Conservation (phyloP, 2,329 filamentous ascomycete genomes). For the Sclerotinia glacialis region DNA sequence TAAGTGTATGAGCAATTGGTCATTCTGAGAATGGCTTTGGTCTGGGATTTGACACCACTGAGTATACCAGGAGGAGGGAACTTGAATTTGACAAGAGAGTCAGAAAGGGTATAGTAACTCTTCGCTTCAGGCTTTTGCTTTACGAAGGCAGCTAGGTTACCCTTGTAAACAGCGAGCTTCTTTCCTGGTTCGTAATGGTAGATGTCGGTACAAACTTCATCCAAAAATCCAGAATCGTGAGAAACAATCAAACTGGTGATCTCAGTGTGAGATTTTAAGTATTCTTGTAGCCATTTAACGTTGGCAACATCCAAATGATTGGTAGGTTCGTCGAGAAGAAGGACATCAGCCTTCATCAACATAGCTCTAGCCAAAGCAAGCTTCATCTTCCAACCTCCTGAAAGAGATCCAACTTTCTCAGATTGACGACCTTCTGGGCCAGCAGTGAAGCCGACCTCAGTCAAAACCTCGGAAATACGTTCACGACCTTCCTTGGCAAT, state of each 20-base stretch:
- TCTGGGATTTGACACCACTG: conserved; percentile 91
- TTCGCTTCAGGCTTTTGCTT: conserved; percentile 88
- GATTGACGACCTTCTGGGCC: conserved; percentile 86
- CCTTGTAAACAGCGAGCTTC: conserved; percentile 85
- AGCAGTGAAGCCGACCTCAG: conserved; percentile 89
- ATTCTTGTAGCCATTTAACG: conserved; percentile 92
- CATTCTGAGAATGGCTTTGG: conserved; percentile 94
- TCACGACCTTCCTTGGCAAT: conserved; percentile 76
- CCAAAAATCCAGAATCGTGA: conserved; percentile 96
- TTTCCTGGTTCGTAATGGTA: conserved; percentile 97
- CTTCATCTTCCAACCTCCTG: conserved; percentile 99
- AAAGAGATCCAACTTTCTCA: conserved; percentile 88
- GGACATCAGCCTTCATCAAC: conserved; percentile 93
- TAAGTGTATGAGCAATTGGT: conserved; percentile 89
- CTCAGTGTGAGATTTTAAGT: conserved; percentile 91
- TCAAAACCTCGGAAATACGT: conserved; percentile 78
- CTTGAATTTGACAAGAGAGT: conserved; percentile 89
- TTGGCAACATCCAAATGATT: conserved; percentile 97
- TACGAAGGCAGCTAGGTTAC: conserved; percentile 81
- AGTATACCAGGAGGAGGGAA: conserved; percentile 95
- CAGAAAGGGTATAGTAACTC: conserved; percentile 95
- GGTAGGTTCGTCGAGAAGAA: conserved; percentile 96
- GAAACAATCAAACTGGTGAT: conserved; percentile 97
- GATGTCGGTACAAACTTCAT: conserved; percentile 97
- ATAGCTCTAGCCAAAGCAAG: conserved; percentile 92